Base-by-base conservation (phyloP, 768 basidiomycete species). In the Tulasnella sp. region DNA sequence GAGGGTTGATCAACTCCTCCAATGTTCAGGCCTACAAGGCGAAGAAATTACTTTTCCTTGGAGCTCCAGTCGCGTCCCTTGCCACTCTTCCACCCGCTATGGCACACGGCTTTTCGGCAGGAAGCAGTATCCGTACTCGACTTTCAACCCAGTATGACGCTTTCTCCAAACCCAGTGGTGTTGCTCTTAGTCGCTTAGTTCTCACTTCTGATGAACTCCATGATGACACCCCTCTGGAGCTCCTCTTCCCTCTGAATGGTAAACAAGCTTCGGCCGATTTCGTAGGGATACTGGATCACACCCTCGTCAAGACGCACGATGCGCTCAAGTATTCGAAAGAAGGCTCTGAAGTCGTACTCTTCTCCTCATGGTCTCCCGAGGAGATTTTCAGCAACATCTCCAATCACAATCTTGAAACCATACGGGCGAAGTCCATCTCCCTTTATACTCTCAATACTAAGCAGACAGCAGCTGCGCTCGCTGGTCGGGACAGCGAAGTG, bases 241-340 rank as follows among this genome's bases (percentile, higher is more conserved):
- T 75, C 51, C 59, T 70, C 32, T 58, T 89, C 55, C 78, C 85
- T 55, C 63, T 90, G 22, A 32, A 37, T 28, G 72, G 71, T 24
- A 59, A 65, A 20, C 59, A 62, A 6, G 70, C 68, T 48, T 66
- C 68, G 42, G 71, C 76, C 1, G 82, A 88, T 65, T 84, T 89
- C 62, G 62, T 81, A 37, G 80, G 77, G 51, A 66, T 96, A 29
- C 69, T 89, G 33, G 87, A 92, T 53, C 76, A 83, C 42, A 71
- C 66, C 42, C 70, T 98, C 28, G 71, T 93, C 58, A 89, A 83
- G 63, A 74, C 81, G 0, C 88, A 90, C 60, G 74, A 78, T 7
- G 60, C 91, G 24, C 62, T 95, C 45, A 67, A 76, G 24, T 72
- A 78, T 43, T 79, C 84, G 24, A 81, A 78, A 53, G 64, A 67